Evolutionary conservation across 805 yeast species (phyloP).

Genomic region (Grigorovia transvaalensis): DNA sequence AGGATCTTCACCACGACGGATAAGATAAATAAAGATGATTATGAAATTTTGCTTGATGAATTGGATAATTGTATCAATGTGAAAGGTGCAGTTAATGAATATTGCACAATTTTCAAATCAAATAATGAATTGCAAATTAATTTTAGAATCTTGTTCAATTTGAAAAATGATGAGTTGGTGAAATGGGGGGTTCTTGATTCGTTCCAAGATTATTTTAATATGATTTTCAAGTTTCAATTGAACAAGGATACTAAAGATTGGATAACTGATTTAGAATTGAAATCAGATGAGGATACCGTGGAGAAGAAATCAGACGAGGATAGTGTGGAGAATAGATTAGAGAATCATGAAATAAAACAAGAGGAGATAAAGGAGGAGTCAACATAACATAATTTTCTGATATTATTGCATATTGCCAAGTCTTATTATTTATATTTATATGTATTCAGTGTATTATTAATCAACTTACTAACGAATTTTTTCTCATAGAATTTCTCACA

Average conservation of each 20-base stretch:
- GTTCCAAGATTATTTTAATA: slow-evolving; percentile 15
- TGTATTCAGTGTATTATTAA: no score
- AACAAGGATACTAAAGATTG: not conserved
- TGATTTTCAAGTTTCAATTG: slow-evolving; percentile 11
- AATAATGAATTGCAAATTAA: slow-evolving; percentile 20
- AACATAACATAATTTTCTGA: no score
- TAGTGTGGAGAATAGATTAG: no score
- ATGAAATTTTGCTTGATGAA: slow-evolving; percentile 22
- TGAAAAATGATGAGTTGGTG: slow-evolving; percentile 13
- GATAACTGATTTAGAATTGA: not conserved
- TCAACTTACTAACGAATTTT: no score
- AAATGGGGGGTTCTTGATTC: slow-evolving; percentile 15
- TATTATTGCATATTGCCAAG: no score
- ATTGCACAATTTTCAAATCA: slow-evolving; percentile 18
- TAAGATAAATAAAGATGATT: slow-evolving; percentile 9
- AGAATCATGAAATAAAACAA: no score
- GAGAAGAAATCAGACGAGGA: not conserved
- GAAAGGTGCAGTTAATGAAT: slow-evolving; percentile 21
- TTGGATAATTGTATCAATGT: slow-evolving; percentile 16
- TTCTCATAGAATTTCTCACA: no score
- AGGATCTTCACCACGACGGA: slow-evolving; percentile 7
- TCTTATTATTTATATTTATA: no score
- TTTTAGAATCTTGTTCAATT: slow-evolving; percentile 19
- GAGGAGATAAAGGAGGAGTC: no score
- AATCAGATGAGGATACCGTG: not conserved